Evolutionary conservation across 345 rosid species (phyloP), one percentile per base, ranked within the genome.

Genomic region (Aegle marmelos): DNA sequence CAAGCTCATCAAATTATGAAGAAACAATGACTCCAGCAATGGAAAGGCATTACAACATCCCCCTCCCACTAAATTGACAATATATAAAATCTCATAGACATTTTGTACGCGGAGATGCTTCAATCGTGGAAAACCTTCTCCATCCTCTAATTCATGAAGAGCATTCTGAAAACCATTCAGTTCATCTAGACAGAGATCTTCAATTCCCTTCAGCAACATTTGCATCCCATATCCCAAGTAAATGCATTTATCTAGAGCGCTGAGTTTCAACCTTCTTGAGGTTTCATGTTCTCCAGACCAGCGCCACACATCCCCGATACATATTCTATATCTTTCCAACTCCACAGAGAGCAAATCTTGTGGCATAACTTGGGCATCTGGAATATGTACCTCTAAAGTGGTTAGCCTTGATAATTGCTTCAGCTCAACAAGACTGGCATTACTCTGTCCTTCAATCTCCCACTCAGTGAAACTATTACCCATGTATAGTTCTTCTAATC

Each of bases 341-440:
- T 70, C 56, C 60, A 27, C 60, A 9, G 56, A 65, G 21, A 76
- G 22, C 8, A 77, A 8, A 25, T 70, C 82, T 5, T 37, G 37
- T 0, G 81, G 79, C n/a, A 85, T 34, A 4, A 60, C 25, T 4
- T 37, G 34, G 4, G 72, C 72, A 66, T 79, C 79, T 9, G 16
- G 45, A 6, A 85, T 67, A 25, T 22, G 72, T 56, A 80, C 34
- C 0, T 80, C 62, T 25, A 70, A 24, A 54, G 24, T 36, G 37
- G 25, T 74, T 7, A 85, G 48, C 10, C 11, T 25, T 6, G 75
- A 9, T 79, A 84, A 16, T 5, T 10, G 14, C 28, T 76, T 80
- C 62, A 85, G 66, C 66, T 84, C 87, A 36, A 6, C 27, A 7
- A 84, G 76, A 45, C 76, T 78, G 4, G 78, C 80, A 75, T 74